Evolutionary conservation across 495 filamentous ascomycete species (phyloP).

Genomic region (Penicillium mononematosum): DNA sequence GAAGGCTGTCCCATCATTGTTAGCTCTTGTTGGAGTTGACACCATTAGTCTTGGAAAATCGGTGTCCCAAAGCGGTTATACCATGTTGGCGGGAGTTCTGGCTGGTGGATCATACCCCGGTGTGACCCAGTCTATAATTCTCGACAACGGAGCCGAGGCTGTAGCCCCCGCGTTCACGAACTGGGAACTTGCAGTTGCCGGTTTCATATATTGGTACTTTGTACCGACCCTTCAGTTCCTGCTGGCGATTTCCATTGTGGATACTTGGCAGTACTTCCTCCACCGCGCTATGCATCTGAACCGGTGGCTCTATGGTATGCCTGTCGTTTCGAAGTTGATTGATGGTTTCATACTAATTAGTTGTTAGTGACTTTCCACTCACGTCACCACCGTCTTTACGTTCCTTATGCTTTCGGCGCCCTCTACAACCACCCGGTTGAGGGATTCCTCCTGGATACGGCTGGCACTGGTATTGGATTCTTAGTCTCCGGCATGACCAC

Average conservation of each 20-base stretch:
- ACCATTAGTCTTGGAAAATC: slow-evolving; percentile 37
- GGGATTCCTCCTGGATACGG: slow-evolving; percentile 88
- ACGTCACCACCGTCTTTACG: slow-evolving; percentile 91
- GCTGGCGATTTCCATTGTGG: slow-evolving; percentile 69
- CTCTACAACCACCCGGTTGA: slow-evolving; percentile 92
- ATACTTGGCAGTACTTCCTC: slow-evolving; percentile 97
- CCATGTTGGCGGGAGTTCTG: slow-evolving; percentile 63
- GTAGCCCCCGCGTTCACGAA: slow-evolving; percentile 39
- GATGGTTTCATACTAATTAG: slow-evolving; percentile 16
- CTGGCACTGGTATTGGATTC: slow-evolving; percentile 79
- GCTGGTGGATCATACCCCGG: slow-evolving; percentile 72
- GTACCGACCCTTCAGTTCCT: slow-evolving; percentile 74
- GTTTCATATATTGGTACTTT: slow-evolving; percentile 73
- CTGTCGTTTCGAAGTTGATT: not conserved
- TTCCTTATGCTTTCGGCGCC: slow-evolving; percentile 95
- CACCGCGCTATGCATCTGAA: slow-evolving; percentile 94
- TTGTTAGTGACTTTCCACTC: slow-evolving; percentile 81
- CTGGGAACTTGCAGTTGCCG: slow-evolving; percentile 76
- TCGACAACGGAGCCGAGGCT: slow-evolving; percentile 35
- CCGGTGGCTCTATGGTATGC: slow-evolving; percentile 93
- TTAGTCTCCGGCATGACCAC: slow-evolving; percentile 71
- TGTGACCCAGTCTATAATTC: slow-evolving; percentile 33
- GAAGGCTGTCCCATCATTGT: slow-evolving; percentile 59
- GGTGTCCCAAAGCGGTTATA: slow-evolving; percentile 49
- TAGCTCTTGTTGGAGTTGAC: slow-evolving; percentile 47